Percentiles rank a stretch among this genome's conserved stretches.
phyloP scores from a whole-genome alignment of 192 early-diverging fungal species.

The Gonapodya sp. region DNA sequence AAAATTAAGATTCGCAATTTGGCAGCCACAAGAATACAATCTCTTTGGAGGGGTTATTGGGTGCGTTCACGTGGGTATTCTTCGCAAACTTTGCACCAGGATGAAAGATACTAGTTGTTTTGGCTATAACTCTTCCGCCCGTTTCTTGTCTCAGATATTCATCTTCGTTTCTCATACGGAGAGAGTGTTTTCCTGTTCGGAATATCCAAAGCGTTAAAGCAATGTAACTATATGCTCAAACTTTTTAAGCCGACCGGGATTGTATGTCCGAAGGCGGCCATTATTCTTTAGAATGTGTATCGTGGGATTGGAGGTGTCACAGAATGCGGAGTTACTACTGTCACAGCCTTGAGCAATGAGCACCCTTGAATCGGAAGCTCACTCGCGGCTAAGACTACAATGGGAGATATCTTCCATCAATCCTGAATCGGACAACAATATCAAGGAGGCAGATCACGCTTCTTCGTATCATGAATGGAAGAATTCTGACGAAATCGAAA shows the following conservation, averaged over 20 bases:
- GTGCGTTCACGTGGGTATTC: slow-evolving; percentile 36
- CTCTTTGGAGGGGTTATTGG: slow-evolving; percentile 49
- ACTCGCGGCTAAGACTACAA: not conserved
- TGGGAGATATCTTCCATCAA: not conserved
- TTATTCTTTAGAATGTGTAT: not conserved
- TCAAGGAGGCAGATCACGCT: not conserved
- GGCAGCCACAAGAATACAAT: slow-evolving; percentile 43
- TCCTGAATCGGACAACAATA: not conserved
- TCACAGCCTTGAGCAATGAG: too few species aligned
- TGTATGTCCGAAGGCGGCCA: slow-evolving; percentile 24
- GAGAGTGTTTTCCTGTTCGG: slow-evolving; percentile 48
- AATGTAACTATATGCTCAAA: slow-evolving; percentile 47
- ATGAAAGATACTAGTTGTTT: too few species aligned
- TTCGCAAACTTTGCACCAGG: slow-evolving; percentile 1
- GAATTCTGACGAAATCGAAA: not conserved
- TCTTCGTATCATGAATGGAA: not conserved
- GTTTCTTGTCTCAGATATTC: slow-evolving; percentile 26
- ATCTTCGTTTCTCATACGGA: slow-evolving; percentile 46
- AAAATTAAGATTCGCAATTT: slow-evolving; percentile 41
- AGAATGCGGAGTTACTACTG: too few species aligned
- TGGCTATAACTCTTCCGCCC: not conserved
- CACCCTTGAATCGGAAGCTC: too few species aligned
- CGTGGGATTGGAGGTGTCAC: too few species aligned
- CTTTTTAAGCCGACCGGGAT: slow-evolving; percentile 38
- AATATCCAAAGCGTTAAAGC: slow-evolving; percentile 37